These are phyloP conservation scores for Bruguiera parviflora DNA, from an alignment of 345 rosid species.

Conservation along the genomic window DNA sequence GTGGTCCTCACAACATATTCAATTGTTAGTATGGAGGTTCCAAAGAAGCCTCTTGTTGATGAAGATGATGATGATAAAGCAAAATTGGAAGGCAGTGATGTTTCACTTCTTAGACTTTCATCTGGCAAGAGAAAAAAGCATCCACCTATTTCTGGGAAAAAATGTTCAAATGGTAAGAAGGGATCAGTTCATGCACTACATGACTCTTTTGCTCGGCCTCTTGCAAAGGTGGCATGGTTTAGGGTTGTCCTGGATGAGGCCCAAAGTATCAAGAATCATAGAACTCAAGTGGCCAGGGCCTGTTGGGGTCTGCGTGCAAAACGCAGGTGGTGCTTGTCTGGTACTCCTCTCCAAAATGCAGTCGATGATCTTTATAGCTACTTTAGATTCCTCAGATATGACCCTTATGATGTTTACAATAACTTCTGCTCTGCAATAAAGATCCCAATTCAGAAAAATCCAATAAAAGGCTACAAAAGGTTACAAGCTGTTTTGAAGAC, in stretches of 20 bases:
- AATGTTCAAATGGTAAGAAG: conserved; percentile 54
- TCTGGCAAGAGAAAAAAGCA: conserved; percentile 57
- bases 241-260: conserved; percentile 97
- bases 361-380: conserved; percentile 97
- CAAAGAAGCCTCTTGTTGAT: conserved; percentile 72
- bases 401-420: conserved; percentile 63
- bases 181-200: conserved; percentile 31
- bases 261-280: conserved; percentile 93
- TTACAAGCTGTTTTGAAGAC: conserved; percentile 87
- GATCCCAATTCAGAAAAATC: conserved; percentile 57
- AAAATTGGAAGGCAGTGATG: conserved; percentile 39
- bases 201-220: conserved; percentile 69
- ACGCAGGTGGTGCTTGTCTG: conserved; percentile 98
- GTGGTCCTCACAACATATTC: conserved; percentile 94
- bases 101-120: conserved; percentile 30
- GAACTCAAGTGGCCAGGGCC: conserved; percentile 95
- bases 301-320: conserved; percentile 99
- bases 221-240: conserved; percentile 93
- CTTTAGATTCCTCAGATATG: conserved; percentile 92
- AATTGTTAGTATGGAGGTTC: conserved; percentile 96
- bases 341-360: conserved; percentile 97
- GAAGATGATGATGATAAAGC: conserved; percentile 59
- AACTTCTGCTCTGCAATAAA: conserved; percentile 62
- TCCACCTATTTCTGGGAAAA: conserved; percentile 50
- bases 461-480: conserved; percentile 64